Base-by-base conservation (phyloP, 805 yeast species). In the Trichomonascus vanleenenianus region DNA sequence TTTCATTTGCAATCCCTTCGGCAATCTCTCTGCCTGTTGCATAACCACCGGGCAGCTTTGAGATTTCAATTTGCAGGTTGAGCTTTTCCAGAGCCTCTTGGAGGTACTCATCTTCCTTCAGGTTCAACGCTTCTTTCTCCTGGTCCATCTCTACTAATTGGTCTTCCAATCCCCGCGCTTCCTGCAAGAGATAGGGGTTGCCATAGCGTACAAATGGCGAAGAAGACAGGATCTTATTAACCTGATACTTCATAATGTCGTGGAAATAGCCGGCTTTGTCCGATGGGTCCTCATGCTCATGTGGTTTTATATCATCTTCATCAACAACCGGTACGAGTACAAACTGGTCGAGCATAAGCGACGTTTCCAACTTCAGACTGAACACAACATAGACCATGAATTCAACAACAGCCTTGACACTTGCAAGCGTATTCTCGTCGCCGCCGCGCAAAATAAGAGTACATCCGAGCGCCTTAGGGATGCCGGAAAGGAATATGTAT, bases 381-480 rank as follows among this genome's bases (percentile, higher is more conserved):
- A 83, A 78, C n/a, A 79, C 75, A 0, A 83, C 84, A 40, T 85
- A 83, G 1, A 85, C 74, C 78, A 89, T 74, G 46, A 91, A 82
- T 52, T 85, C 94, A 2, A 84, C 71, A 2, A 88, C 83, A 43
- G 81, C 79, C 60, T 93, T 93, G 18, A 89, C 73, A 43, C 78
- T 77, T 43, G 78, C 70, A 45, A 91, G 64, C 0, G 71, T 58
- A 2, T 78, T 83, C 42, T 73, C 77, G 52, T 75, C 74, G 1
- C 79, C 83, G 2, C 97, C 98, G 45, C 97, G 69, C n/a, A 93
- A 62, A 11, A 85, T 68, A n/a, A 91, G 75, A 0, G 97, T 88
- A 33, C 89, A 81, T 0, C 98, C 98, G 0, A 81, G 63, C 35
- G 75, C 76, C 8, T 73, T 70, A 32, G 81, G 79, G 51, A 89